A percentile compares a stretch with the other conserved stretches of the same genome.
These are phyloP conservation scores for Candida nitratophila DNA, from an alignment of 805 yeast genomes.

Conservation along the genomic window DNA sequence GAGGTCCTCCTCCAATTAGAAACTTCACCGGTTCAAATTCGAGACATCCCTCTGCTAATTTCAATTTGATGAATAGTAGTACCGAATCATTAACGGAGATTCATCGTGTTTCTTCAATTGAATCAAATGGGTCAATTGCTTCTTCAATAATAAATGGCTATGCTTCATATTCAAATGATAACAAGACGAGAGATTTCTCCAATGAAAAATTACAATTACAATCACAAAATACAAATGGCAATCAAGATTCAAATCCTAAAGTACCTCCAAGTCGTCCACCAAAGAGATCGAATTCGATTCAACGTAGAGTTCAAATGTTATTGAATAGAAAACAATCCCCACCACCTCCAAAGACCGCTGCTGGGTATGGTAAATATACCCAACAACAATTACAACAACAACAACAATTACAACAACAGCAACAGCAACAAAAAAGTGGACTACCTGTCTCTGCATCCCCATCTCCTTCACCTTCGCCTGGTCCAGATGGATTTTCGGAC, in stretches of 20 bases:
- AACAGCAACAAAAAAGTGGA: slow-evolving; percentile 5
- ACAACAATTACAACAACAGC: slow-evolving; percentile 17
- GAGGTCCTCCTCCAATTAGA: background rate
- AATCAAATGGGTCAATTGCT: slow-evolving; percentile 5
- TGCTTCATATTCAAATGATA: background rate
- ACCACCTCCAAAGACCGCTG: slow-evolving; percentile 54
- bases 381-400: slow-evolving; percentile 18
- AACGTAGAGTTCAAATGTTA: slow-evolving; percentile 46
- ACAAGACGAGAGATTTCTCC: background rate
- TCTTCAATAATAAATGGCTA: slow-evolving; percentile 5
- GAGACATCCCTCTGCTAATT: background rate
- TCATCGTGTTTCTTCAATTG: slow-evolving; percentile 8
- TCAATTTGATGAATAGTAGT: slow-evolving; percentile 2
- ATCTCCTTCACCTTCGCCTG: too few relatives aligned
- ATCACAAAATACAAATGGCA: background rate
- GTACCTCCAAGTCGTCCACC: slow-evolving; percentile 19
- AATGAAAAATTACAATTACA: background rate
- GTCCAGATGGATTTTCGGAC: background rate
- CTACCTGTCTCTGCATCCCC: slow-evolving; percentile 1
- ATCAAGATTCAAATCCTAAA: slow-evolving; percentile 5
- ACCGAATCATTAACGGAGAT: slow-evolving; percentile 2
- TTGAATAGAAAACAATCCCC: slow-evolving; percentile 36
- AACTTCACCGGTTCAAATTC: slow-evolving; percentile 1
- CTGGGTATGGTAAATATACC: slow-evolving; percentile 77
- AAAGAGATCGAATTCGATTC: slow-evolving; percentile 36